Evolutionary conservation across 192 early-diverging fungal species (phyloP).

Genomic region (Dimargaris cristalligena): DNA sequence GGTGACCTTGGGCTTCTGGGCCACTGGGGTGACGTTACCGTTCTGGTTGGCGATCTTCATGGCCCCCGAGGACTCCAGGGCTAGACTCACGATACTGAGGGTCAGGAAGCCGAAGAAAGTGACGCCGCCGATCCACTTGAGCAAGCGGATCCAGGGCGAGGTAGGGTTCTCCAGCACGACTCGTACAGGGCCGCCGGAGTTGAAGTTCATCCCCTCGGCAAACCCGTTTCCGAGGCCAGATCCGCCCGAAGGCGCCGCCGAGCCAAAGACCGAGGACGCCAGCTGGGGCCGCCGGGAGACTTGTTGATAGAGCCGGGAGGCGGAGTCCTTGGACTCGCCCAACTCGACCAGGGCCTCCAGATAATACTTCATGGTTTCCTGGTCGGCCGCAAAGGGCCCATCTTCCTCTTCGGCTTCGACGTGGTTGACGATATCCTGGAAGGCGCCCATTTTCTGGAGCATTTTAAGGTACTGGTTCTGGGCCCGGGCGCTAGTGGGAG

Average conservation of each 20-base stretch:
- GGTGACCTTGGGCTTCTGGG: constrained; percentile 32
- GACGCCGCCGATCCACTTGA: constrained; percentile 23
- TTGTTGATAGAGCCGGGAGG: not conserved
- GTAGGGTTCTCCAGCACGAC: not conserved
- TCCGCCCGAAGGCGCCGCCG: not conserved
- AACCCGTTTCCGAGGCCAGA: not conserved
- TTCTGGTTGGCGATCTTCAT: constrained; percentile 34
- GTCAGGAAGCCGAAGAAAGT: constrained; percentile 42
- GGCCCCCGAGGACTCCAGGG: constrained; percentile 51
- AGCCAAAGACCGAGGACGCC: no score
- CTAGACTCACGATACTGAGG: constrained; percentile 45
- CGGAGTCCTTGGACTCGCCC: not conserved
- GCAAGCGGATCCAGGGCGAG: not conserved
- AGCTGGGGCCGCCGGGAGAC: not conserved
- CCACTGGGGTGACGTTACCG: constrained; percentile 19
- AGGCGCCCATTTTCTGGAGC: no score
- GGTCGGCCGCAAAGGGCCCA: not conserved
- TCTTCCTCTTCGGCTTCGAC: no score
- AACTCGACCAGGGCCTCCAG: constrained; percentile 2
- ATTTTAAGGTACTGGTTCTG: no score
- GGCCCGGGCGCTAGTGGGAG: no score
- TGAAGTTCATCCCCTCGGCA: not conserved
- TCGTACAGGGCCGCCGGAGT: not conserved
- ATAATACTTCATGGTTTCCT: constrained; percentile 1
- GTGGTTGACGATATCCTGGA: no score